Conservation (phyloP, 176 grass and related monocot species). For the Alloteropsis semialata region DNA sequence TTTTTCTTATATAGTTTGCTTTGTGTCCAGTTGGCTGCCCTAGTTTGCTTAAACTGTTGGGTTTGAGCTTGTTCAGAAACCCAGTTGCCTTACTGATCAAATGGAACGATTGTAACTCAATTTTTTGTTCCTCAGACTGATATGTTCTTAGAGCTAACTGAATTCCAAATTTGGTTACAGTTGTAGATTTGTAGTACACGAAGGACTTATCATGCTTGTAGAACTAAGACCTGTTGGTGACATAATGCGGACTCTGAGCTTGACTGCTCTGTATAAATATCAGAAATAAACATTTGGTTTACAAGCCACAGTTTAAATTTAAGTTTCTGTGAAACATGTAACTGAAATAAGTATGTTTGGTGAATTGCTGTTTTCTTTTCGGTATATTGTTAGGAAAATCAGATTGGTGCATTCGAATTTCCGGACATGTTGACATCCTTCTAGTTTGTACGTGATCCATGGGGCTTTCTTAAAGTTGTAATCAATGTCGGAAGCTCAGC, state of each 20-base stretch:
- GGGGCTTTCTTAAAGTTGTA: not conserved
- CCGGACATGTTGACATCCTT: not conserved
- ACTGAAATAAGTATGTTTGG: not conserved
- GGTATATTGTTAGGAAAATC: not conserved
- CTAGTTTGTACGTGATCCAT: not conserved
- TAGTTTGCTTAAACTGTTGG: not conserved
- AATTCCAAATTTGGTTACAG: not conserved
- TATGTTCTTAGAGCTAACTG: not conserved
- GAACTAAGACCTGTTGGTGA: not conserved
- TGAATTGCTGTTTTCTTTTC: not conserved
- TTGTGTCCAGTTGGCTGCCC: not conserved
- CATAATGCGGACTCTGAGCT: not conserved
- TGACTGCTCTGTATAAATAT: not conserved
- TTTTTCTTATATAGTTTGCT: not conserved
- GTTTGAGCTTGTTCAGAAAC: not conserved
- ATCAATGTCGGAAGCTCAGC: not conserved
- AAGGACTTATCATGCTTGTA: not conserved
- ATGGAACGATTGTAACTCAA: not conserved
- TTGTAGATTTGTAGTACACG: not conserved
- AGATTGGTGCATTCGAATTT: not conserved
- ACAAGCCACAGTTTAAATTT: not conserved
- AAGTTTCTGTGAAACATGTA: not conserved
- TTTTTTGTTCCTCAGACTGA: not conserved
- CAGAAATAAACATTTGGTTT: not conserved
- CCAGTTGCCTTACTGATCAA: not conserved